These are phyloP conservation scores for Metschnikowia santaceciliae DNA, from an alignment of 805 yeast species.

Conservation along the genomic window DNA sequence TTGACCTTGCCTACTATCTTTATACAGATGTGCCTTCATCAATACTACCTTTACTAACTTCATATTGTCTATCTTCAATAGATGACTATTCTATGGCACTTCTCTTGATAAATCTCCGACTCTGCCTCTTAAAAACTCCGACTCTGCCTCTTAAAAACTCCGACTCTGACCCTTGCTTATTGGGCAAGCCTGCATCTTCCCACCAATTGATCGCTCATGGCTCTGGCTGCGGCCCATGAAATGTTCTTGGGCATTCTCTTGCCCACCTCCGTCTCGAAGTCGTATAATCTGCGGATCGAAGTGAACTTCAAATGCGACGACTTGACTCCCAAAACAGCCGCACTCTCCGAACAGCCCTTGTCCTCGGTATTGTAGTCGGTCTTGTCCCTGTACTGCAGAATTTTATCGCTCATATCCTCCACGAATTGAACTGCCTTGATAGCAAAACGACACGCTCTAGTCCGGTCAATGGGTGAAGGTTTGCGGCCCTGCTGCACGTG, in stretches of 20 bases:
- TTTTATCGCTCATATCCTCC: constrained; percentile 38
- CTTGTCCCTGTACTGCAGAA: constrained; percentile 22
- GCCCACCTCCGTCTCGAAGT: constrained; percentile 76
- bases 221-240: constrained; percentile 76
- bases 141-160: too few species aligned
- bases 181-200: constrained; percentile 47
- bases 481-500: constrained; percentile 83
- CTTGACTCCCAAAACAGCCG: constrained; percentile 79
- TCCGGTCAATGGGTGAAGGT: constrained; percentile 76
- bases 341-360: constrained; percentile 45
- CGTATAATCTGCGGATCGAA: constrained; percentile 72
- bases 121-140: too few species aligned
- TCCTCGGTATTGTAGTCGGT: constrained; percentile 33
- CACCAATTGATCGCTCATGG: constrained; percentile 79
- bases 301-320: constrained; percentile 73
- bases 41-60: too few species aligned
- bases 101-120: background rate
- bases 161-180: background rate
- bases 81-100: too few species aligned
- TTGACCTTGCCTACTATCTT: too few species aligned
- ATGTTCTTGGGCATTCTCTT: constrained; percentile 85
- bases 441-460: constrained; percentile 68
- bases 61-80: too few species aligned
- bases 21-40: too few species aligned
- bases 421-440: constrained; percentile 66